Base-by-base conservation (phyloP, 2,329 filamentous ascomycete genomes). In the Colletotrichum sansevieriae region DNA sequence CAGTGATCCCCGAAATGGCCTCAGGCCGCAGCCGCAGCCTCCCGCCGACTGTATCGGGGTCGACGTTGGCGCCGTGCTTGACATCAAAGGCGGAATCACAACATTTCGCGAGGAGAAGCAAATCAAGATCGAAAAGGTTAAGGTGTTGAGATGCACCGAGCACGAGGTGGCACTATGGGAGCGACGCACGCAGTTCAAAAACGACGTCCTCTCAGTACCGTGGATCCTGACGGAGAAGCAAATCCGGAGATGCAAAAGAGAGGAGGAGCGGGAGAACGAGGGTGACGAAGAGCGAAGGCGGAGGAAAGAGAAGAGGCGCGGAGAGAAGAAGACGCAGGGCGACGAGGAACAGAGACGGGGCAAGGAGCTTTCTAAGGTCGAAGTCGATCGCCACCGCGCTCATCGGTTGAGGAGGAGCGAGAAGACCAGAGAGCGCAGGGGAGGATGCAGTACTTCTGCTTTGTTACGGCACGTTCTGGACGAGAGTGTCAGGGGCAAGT, bases 81-180 rank as follows among this genome's bases (percentile, higher is more conserved):
- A 90, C 61, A 76, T 90, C 65, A 88, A 88, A 71, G 89, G 88
- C 7, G 78, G 79, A 2, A 72, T 90, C 15, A 79, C 75, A 5
- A 75, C 78, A 0, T 90, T 83, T 69, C 81, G 85, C 61, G 80
- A 81, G 1, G 77, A 82, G 65, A 83, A 77, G 72, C 87, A 89
- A 74, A 79, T 91, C 70, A 83, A 82, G 49, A 80, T 88, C 22
- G 80, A 85, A 52, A 87, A 85, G 72, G 77, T 88, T 64, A 74
- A 76, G n/a, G 71, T 80, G 0, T 64, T 91, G 4, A 75, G 74
- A 25, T 82, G 83, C 51, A 91, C 88, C 0, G 82, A 83, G 52
- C 81, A 86, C 39, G 90, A 92, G 75, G 79, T 90, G 3, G 76
- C 74, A 8, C 86, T 90, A 9, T 91, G 89, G 89, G 81, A 84